A percentile compares a stretch with the other conserved stretches of the same genome.
These are phyloP conservation scores for Elongisporangium prolatum DNA, from an alignment of 352 stramenopile genomes.

Conservation along the genomic window DNA sequence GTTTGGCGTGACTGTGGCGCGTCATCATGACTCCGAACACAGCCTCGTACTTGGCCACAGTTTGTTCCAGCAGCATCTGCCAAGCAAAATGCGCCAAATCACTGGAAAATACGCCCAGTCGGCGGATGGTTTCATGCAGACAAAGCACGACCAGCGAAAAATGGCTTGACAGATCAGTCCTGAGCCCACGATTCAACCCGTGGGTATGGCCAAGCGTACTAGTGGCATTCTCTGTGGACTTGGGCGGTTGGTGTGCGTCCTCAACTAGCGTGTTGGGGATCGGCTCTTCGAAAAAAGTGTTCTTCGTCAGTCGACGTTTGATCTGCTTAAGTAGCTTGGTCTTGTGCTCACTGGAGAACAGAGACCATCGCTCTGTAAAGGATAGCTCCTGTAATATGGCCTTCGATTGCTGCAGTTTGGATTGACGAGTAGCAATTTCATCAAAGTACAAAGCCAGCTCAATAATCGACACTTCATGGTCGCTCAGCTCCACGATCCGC, in stretches of 20 bases:
- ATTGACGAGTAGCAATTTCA: slow-evolving; percentile 1
- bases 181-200: background rate
- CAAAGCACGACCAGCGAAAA: slow-evolving; percentile 32
- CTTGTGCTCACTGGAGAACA: slow-evolving; percentile 10
- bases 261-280: background rate
- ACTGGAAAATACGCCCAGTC: slow-evolving; percentile 25
- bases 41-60: slow-evolving; percentile 14
- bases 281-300: slow-evolving; percentile 12
- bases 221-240: background rate
- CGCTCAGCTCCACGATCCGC: slow-evolving; percentile 34
- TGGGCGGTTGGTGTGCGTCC: background rate
- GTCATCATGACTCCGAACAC: slow-evolving; percentile 8
- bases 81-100: slow-evolving; percentile 27
- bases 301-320: slow-evolving; percentile 13
- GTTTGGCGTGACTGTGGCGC: slow-evolving; percentile 4
- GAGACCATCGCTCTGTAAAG: slow-evolving; percentile 10
- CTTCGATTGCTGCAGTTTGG: slow-evolving; percentile 1
- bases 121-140: slow-evolving; percentile 29
- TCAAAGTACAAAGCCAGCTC: slow-evolving; percentile 36
- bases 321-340: slow-evolving; percentile 5
- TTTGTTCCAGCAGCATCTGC: slow-evolving; percentile 21
- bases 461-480: slow-evolving; percentile 34
- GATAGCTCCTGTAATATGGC: background rate
- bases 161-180: slow-evolving; percentile 5
- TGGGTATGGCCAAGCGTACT: background rate